These are phyloP conservation scores for Tricholoma sp. DNA, from an alignment of 768 basidiomycete genomes.

Conservation along the genomic window DNA sequence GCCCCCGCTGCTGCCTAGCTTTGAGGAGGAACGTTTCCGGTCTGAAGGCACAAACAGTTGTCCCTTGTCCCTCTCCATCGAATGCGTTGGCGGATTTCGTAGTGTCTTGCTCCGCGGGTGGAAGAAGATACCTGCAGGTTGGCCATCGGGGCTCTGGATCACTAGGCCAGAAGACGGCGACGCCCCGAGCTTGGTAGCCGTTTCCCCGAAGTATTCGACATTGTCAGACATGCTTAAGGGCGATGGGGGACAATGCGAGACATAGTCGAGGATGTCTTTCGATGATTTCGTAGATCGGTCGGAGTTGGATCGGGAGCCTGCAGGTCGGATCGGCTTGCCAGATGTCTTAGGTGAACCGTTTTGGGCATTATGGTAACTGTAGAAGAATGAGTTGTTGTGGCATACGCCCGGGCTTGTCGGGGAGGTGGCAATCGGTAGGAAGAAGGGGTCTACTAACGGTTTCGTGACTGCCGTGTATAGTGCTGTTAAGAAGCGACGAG, in stretches of 20 bases:
- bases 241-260: conserved; percentile 51
- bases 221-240: conserved; percentile 66
- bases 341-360: conserved; percentile 35
- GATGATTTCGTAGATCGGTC: conserved; percentile 58
- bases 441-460: conserved; percentile 86
- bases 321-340: conserved; percentile 38
- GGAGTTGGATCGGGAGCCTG: conserved; percentile 51
- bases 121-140: conserved; percentile 95
- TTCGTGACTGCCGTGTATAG: conserved; percentile 86
- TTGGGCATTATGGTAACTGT: conserved; percentile 24
- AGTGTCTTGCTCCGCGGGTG: conserved; percentile 58
- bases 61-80: conserved; percentile 45
- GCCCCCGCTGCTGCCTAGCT: conserved; percentile 18
- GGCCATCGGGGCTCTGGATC: conserved; percentile 89
- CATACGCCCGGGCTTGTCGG: conserved; percentile 72
- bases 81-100: conserved; percentile 29
- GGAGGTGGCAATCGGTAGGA: conserved; percentile 90
- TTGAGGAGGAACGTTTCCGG: conserved; percentile 21
- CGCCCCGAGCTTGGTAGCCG: conserved; percentile 64
- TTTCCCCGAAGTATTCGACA: conserved; percentile 72
- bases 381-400: conserved; percentile 37
- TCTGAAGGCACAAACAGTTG: conserved; percentile 25
- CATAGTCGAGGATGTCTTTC: conserved; percentile 37
- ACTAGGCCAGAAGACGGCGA: conserved; percentile 83
- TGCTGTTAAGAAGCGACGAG: conserved; percentile 87